Conservation (phyloP, 768 basidiomycete species). For the Brasilioporus rufonigricans region DNA sequence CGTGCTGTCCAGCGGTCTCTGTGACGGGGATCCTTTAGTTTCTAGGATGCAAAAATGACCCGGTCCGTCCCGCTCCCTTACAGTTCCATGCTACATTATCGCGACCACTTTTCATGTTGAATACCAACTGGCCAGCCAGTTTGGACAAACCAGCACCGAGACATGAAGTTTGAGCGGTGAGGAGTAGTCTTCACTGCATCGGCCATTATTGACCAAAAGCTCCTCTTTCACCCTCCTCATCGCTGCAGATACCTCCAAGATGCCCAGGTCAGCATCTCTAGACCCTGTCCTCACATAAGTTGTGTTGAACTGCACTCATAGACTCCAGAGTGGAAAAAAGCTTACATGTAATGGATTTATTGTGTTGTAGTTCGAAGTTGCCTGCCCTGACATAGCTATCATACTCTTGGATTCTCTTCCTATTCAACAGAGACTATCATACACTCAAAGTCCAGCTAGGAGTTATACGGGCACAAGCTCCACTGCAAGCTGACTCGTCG, state of each 20-base stretch:
- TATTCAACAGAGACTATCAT: conserved; percentile 58
- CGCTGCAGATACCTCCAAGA: conserved; percentile 63
- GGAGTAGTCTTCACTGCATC: conserved; percentile 10
- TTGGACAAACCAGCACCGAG: not conserved
- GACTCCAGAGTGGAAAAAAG: conserved; percentile 60
- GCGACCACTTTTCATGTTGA: not conserved
- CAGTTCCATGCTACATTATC: not conserved
- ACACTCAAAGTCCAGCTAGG: conserved; percentile 66
- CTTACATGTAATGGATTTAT: conserved; percentile 28
- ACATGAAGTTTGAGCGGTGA: conserved; percentile 63
- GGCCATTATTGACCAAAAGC: not conserved
- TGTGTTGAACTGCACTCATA: conserved; percentile 24
- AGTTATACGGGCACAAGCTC: conserved; percentile 41
- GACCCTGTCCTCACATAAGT: not conserved
- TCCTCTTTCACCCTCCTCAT: not conserved
- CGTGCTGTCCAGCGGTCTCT: not conserved
- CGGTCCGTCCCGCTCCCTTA: conserved; percentile 12
- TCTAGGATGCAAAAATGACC: conserved; percentile 8
- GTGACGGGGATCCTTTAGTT: not conserved
- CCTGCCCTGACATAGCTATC: not conserved
- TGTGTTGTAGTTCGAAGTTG: not conserved
- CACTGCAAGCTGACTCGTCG: conserved; percentile 22
- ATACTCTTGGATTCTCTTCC: not conserved
- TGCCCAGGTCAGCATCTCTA: conserved; percentile 48
- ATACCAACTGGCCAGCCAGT: not conserved